Percentiles rank a stretch among this genome's conserved stretches.
Evolutionary conservation across 371 early-diverging fungal genomes (phyloP).

Genomic region (Circinella minor): DNA sequence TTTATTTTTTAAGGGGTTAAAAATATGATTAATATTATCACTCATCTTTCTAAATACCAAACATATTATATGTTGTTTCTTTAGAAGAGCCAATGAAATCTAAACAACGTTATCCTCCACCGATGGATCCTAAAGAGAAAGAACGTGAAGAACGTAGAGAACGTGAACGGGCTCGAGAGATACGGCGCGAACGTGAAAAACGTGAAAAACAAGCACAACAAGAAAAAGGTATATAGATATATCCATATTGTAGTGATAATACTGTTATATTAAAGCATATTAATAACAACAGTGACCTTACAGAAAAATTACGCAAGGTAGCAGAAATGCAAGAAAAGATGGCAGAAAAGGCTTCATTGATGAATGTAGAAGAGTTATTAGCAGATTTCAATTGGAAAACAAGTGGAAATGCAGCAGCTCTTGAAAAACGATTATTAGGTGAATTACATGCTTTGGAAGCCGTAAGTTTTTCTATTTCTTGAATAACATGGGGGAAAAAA

Average conservation of each 20-base stretch:
- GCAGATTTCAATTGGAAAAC: constrained; percentile 79
- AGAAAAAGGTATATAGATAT: constrained; percentile 30
- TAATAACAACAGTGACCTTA: neutral
- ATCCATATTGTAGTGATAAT: neutral
- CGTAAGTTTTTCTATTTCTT: constrained; percentile 40
- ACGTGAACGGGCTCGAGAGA: constrained; percentile 37
- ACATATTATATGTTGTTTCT: neutral
- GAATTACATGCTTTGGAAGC: constrained; percentile 79
- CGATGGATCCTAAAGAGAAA: constrained; percentile 4
- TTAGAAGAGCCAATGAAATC: neutral
- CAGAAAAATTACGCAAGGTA: constrained; percentile 37
- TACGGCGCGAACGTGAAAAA: constrained; percentile 42
- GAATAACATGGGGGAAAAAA: too few relatives aligned
- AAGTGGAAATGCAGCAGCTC: constrained; percentile 74
- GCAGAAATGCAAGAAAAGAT: constrained; percentile 50
- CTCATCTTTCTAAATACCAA: too few relatives aligned
- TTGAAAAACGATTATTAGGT: constrained; percentile 65
- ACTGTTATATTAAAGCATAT: neutral
- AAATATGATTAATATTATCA: too few relatives aligned
- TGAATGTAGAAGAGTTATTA: constrained; percentile 67
- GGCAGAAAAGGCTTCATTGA: constrained; percentile 55
- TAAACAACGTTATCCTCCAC: neutral
- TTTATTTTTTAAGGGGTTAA: too few relatives aligned
- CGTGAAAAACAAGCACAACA: constrained; percentile 38
- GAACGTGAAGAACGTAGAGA: constrained; percentile 40